These are phyloP conservation scores for Ogataea zsoltii DNA, from an alignment of 805 yeast species.

Conservation along the genomic window DNA sequence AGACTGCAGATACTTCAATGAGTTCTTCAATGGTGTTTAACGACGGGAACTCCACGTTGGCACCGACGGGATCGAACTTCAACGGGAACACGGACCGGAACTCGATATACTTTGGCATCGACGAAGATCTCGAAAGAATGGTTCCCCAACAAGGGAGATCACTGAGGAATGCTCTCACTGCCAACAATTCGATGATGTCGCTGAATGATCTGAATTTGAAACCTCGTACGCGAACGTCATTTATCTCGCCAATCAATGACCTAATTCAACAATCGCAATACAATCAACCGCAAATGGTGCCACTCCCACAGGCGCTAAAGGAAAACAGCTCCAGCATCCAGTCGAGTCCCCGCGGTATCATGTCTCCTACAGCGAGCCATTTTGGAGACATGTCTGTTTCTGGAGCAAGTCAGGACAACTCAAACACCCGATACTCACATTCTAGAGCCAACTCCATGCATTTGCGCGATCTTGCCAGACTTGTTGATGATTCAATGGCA, in stretches of 20 bases:
- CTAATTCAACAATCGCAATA: slow-evolving; percentile 18
- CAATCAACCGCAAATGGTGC: slow-evolving; percentile 3
- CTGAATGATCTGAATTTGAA: slow-evolving; percentile 2
- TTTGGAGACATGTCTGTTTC: neutral
- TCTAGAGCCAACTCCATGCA: slow-evolving; percentile 5
- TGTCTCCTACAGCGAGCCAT: neutral
- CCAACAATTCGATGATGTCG: slow-evolving; percentile 4
- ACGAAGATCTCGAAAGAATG: slow-evolving; percentile 11
- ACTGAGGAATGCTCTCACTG: slow-evolving; percentile 18
- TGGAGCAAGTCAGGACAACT: neutral
- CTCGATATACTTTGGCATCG: slow-evolving; percentile 16
- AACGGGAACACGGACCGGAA: slow-evolving; percentile 1
- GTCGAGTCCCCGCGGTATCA: neutral
- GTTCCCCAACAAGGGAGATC: slow-evolving; percentile 26
- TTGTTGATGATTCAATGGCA: slow-evolving; percentile 13
- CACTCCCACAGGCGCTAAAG: neutral
- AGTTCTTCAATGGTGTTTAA: slow-evolving; percentile 7
- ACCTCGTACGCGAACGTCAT: slow-evolving; percentile 22
- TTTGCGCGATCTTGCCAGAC: slow-evolving; percentile 13
- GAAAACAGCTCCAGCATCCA: slow-evolving; percentile 1
- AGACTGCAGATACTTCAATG: slow-evolving; percentile 9
- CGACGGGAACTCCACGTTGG: slow-evolving; percentile 8
- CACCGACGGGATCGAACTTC: neutral
- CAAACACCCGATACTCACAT: neutral
- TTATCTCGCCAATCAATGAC: slow-evolving; percentile 30